phyloP scores from a whole-genome alignment of 805 yeast species.

The Debaryomyces tyrocola region DNA sequence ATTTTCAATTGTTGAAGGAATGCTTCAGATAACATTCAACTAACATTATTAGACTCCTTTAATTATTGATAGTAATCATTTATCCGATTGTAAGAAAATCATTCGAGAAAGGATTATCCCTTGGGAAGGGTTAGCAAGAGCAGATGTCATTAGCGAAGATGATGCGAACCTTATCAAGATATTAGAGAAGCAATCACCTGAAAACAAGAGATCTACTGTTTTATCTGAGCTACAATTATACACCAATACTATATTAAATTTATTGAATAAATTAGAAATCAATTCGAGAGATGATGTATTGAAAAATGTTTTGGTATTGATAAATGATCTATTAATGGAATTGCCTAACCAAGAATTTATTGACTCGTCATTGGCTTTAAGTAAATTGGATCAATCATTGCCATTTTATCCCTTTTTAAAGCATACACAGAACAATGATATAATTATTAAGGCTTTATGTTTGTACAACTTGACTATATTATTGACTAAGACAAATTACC shows the following conservation, averaged over 20 bases:
- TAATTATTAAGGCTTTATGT: conserved; percentile 53
- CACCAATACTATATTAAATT: conserved; percentile 52
- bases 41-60: conserved; percentile 27
- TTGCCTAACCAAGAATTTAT: conserved; percentile 33
- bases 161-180: conserved; percentile 65
- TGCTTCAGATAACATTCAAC: background rate
- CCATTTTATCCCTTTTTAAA: conserved; percentile 56
- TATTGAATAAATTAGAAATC: conserved; percentile 49
- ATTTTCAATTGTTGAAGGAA: background rate
- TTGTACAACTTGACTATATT: conserved; percentile 55
- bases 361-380: conserved; percentile 42
- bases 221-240: conserved; percentile 48
- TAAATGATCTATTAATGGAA: conserved; percentile 55
- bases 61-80: conserved; percentile 61
- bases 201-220: conserved; percentile 42
- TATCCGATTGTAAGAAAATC: conserved; percentile 63
- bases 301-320: conserved; percentile 60
- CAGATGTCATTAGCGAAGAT: conserved; percentile 61
- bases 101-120: conserved; percentile 81
- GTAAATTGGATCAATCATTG: conserved; percentile 41
- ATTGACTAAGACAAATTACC: conserved; percentile 29
- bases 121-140: conserved; percentile 87
- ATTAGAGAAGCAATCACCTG: conserved; percentile 49
- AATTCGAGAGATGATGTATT: conserved; percentile 61
- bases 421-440: conserved; percentile 56